A percentile compares a stretch with the other conserved stretches of the same genome.
These are phyloP conservation scores for Hortiboletus rubellus DNA, from an alignment of 1,284 basidiomycete species.

Conservation along the genomic window DNA sequence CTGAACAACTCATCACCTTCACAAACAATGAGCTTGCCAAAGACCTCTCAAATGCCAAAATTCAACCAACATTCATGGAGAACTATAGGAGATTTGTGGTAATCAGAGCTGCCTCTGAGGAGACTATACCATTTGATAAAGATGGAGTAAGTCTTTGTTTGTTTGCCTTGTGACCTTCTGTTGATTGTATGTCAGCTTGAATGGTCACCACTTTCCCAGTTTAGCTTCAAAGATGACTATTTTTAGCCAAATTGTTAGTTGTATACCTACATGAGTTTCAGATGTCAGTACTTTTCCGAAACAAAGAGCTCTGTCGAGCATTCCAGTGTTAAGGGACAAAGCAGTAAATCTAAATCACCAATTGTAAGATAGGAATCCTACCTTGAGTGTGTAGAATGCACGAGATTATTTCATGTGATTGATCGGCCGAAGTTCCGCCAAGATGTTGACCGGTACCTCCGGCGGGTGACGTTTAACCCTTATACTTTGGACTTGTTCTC, in stretches of 20 bases:
- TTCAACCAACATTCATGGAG: slow-evolving; percentile 57
- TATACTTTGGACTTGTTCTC: background rate
- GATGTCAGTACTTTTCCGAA: background rate
- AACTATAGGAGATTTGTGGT: slow-evolving; percentile 62
- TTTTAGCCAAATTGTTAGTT: slow-evolving; percentile 21
- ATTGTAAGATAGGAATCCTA: too few relatives aligned
- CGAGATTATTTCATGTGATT: slow-evolving; percentile 31
- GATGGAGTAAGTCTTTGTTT: slow-evolving; percentile 35
- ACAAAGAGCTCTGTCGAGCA: background rate
- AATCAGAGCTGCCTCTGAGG: slow-evolving; percentile 42
- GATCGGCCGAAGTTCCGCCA: background rate
- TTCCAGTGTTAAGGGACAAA: background rate
- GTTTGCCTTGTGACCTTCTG: background rate
- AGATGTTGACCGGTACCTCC: background rate
- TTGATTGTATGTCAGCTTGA: slow-evolving; percentile 39
- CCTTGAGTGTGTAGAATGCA: too few relatives aligned
- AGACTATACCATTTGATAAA: slow-evolving; percentile 26
- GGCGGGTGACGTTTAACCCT: background rate
- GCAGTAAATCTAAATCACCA: background rate
- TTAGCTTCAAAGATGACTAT: slow-evolving; percentile 46
- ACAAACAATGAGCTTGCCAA: slow-evolving; percentile 26
- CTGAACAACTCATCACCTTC: slow-evolving; percentile 18
- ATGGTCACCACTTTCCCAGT: slow-evolving; percentile 34
- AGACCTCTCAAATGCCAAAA: slow-evolving; percentile 31
- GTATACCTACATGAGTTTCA: slow-evolving; percentile 3